Percentiles rank a stretch among this genome's conserved stretches.
Conservation (phyloP, 2,329 filamentous ascomycete genomes). For the Xylariales sp. region DNA sequence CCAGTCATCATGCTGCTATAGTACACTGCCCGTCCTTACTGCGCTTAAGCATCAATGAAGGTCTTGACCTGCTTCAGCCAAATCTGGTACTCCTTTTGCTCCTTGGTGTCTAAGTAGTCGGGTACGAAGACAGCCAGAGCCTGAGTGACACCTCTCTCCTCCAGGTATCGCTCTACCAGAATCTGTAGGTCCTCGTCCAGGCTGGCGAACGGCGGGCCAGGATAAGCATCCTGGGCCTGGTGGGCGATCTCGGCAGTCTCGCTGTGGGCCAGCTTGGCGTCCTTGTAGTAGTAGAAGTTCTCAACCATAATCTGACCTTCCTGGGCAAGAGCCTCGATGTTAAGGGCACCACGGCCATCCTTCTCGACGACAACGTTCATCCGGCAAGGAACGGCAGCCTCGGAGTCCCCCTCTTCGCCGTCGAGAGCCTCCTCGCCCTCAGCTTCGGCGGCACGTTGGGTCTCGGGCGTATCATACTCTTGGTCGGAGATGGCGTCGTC, state of each 20-base stretch:
- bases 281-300: slow-evolving; percentile 83
- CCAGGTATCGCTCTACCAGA: slow-evolving; percentile 86
- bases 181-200: slow-evolving; percentile 94
- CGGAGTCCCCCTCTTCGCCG: slow-evolving; percentile 41
- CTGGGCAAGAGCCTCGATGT: slow-evolving; percentile 80
- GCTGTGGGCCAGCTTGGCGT: slow-evolving; percentile 71
- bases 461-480: slow-evolving; percentile 37
- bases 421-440: slow-evolving; percentile 51
- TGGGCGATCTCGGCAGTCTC: slow-evolving; percentile 72
- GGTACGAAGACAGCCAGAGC: slow-evolving; percentile 85
- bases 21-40: too few relatives aligned
- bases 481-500: slow-evolving; percentile 51
- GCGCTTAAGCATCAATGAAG: slow-evolving; percentile 69
- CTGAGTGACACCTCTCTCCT: slow-evolving; percentile 87
- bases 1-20: too few relatives aligned
- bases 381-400: slow-evolving; percentile 69
- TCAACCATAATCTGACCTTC: slow-evolving; percentile 84
- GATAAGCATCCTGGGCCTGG: slow-evolving; percentile 73
- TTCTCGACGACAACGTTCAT: slow-evolving; percentile 88
- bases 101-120: slow-evolving; percentile 96
- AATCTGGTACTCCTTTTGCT: slow-evolving; percentile 91
- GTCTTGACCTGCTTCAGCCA: slow-evolving; percentile 87
- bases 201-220: slow-evolving; percentile 87
- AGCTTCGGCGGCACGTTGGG: slow-evolving; percentile 35
- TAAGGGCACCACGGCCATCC: slow-evolving; percentile 75